phyloP scores from a whole-genome alignment of 176 grass and related monocot genomes.

The Phyllostachys edulis region DNA sequence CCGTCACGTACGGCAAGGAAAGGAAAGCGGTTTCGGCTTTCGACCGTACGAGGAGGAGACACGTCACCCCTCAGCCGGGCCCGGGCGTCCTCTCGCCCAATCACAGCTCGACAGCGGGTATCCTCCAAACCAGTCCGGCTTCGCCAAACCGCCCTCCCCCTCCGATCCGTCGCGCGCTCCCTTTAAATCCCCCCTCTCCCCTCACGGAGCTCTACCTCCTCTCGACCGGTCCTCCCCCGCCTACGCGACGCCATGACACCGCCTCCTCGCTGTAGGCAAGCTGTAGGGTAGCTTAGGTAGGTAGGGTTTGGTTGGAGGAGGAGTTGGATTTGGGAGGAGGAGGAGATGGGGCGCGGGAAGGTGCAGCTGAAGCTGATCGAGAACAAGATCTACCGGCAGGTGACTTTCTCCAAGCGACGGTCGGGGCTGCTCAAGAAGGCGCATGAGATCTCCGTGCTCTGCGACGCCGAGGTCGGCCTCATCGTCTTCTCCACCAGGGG shows the following conservation, averaged over 20 bases:
- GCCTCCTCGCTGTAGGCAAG: not conserved
- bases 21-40: not conserved
- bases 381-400: slow-evolving; percentile 95
- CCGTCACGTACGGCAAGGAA: not conserved
- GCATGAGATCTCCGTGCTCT: slow-evolving; percentile 91
- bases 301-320: not conserved
- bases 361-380: slow-evolving; percentile 96
- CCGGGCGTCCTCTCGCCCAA: not conserved
- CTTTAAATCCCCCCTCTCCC: slow-evolving; percentile 26
- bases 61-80: not conserved
- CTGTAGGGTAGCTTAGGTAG: not conserved
- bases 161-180: slow-evolving; percentile 21
- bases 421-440: slow-evolving; percentile 92
- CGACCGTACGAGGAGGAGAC: slow-evolving; percentile 11
- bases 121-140: slow-evolving; percentile 24
- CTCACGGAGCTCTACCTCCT: not conserved
- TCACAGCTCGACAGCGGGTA: slow-evolving; percentile 38
- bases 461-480: slow-evolving; percentile 85
- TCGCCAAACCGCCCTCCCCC: slow-evolving; percentile 9
- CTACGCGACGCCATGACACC: not conserved
- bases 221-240: not conserved
- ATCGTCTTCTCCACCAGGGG: slow-evolving; percentile 94
- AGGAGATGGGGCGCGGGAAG: slow-evolving; percentile 77
- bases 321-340: not conserved
- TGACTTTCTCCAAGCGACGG: slow-evolving; percentile 89